Conservation (phyloP, 331 rosid species). For the Rosa hybrid region DNA sequence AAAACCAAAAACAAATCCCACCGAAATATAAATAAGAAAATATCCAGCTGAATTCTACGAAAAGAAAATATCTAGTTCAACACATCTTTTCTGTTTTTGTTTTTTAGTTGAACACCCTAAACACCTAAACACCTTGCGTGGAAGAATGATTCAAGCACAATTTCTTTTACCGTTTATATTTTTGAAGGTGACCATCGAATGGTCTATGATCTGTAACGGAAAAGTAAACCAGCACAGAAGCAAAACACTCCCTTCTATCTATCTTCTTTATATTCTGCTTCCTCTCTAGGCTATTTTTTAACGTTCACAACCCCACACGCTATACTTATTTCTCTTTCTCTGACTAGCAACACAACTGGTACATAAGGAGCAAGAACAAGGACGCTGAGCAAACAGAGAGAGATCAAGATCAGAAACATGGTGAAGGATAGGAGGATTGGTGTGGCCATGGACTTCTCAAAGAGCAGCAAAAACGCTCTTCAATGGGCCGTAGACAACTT, state of each 20-base stretch:
- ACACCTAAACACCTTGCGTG: neutral
- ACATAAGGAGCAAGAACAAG: neutral
- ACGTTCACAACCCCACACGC: neutral
- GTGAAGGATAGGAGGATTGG: conserved; percentile 73
- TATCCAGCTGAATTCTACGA: no score
- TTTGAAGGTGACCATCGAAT: neutral
- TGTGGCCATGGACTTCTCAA: conserved; percentile 80
- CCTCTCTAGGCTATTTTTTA: neutral
- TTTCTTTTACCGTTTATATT: neutral
- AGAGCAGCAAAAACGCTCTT: conserved; percentile 81
- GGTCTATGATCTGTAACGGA: neutral
- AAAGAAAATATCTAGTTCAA: no score
- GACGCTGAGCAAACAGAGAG: neutral
- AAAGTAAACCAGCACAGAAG: neutral
- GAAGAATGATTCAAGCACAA: neutral
- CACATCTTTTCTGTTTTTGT: no score
- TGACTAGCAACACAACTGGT: neutral
- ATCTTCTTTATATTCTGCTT: neutral
- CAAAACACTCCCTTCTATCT: no score
- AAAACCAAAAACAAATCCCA: no score
- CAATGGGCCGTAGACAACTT: conserved; percentile 78
- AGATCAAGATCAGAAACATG: conserved; percentile 39
- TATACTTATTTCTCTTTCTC: neutral
- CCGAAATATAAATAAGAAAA: neutral
- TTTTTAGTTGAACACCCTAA: neutral